These are phyloP conservation scores for Malus sylvestris DNA, from an alignment of 306 rosid species.

Conservation along the genomic window DNA sequence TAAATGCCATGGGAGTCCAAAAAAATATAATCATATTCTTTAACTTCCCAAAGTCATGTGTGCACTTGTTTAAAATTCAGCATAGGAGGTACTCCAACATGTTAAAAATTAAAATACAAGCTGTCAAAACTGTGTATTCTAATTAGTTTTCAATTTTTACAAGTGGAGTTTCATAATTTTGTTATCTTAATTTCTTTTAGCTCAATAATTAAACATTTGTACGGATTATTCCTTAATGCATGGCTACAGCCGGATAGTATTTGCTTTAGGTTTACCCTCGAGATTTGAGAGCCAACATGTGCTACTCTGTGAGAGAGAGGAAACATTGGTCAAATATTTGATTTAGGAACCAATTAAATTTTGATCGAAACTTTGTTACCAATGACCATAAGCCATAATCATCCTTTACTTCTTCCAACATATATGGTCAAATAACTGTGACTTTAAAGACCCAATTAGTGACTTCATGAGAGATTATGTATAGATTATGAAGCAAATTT, in stretches of 20 bases:
- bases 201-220: neutral
- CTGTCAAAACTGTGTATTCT: neutral
- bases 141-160: neutral
- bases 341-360: neutral
- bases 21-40: neutral
- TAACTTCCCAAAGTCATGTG: neutral
- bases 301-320: neutral
- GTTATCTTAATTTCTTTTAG: neutral
- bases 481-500: too few species aligned
- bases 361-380: neutral
- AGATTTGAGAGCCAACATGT: conserved; percentile 9
- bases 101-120: neutral
- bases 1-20: neutral
- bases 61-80: neutral
- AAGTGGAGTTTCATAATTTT: neutral
- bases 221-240: neutral
- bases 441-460: neutral
- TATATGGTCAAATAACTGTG: neutral
- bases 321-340: conserved; percentile 17
- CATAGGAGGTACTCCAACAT: neutral
- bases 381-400: neutral
- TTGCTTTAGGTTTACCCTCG: neutral
- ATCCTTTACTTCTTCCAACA: neutral
- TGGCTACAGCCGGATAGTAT: neutral
- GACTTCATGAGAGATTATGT: neutral